phyloP scores from a whole-genome alignment of 2,329 filamentous ascomycete species.

The Cephalotrichum gorgonifer region DNA sequence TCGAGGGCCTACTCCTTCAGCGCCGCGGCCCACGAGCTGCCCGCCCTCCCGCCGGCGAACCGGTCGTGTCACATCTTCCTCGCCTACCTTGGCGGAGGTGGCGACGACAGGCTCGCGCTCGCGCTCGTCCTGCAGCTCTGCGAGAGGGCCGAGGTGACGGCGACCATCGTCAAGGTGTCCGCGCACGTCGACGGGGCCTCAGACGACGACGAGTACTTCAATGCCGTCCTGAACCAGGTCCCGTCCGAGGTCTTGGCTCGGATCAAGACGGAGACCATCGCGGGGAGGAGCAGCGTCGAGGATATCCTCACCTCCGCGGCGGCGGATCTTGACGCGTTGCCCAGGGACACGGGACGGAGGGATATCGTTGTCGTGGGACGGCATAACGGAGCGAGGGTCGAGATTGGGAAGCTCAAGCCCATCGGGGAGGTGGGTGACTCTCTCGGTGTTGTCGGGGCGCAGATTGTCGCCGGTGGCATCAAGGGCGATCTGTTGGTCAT shows the following conservation, averaged over 20 bases:
- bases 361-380: neutral
- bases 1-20: constrained; percentile 47
- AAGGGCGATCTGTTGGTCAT: constrained; percentile 10
- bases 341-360: neutral
- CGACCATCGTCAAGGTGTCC: constrained; percentile 52
- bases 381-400: neutral
- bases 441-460: constrained; percentile 8
- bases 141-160: constrained; percentile 67
- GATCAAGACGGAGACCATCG: neutral
- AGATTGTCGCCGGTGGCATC: constrained; percentile 8
- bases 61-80: constrained; percentile 77
- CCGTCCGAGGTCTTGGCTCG: neutral
- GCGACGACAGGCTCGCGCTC: constrained; percentile 72
- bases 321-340: neutral
- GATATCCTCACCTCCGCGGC: constrained; percentile 1
- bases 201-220: constrained; percentile 3
- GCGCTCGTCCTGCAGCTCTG: constrained; percentile 76
- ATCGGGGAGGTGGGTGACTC: constrained; percentile 8
- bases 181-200: constrained; percentile 10
- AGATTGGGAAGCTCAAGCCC: neutral
- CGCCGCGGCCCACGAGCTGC: constrained; percentile 42
- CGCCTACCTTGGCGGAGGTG: constrained; percentile 67
- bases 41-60: constrained; percentile 48
- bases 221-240: neutral
- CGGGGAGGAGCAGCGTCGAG: neutral